Evolutionary conservation across 495 filamentous ascomycete species (phyloP).

Genomic region (Penicillium chermesinum): DNA sequence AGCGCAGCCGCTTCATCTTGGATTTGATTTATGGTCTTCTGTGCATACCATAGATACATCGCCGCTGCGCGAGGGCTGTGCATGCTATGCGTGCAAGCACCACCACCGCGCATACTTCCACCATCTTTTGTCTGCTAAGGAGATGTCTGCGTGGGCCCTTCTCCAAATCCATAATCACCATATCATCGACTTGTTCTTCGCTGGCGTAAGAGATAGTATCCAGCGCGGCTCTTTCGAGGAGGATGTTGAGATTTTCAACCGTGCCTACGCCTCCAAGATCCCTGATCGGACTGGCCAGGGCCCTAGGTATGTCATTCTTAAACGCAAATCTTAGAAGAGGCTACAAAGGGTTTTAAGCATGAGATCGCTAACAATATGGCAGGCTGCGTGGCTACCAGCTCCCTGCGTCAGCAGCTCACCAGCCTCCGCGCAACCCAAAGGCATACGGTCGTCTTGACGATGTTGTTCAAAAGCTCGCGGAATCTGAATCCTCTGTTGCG

Average conservation of each 20-base stretch:
- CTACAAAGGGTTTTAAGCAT: no score
- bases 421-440: slow-evolving; percentile 61
- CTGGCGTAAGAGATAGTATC: slow-evolving; percentile 57
- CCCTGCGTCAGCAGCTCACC: slow-evolving; percentile 58
- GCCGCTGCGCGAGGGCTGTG: slow-evolving; percentile 57
- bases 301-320: slow-evolving; percentile 61
- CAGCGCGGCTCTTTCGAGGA: slow-evolving; percentile 57
- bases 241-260: slow-evolving; percentile 51
- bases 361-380: slow-evolving; percentile 3
- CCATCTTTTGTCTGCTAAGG: slow-evolving; percentile 80
- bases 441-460: slow-evolving; percentile 57
- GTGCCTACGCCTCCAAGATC: slow-evolving; percentile 59
- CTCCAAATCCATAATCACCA: slow-evolving; percentile 87
- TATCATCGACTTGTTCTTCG: slow-evolving; percentile 68
- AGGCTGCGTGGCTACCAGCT: slow-evolving; percentile 81
- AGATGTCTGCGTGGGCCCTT: slow-evolving; percentile 95
- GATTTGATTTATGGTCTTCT: slow-evolving; percentile 66
- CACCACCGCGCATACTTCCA: slow-evolving; percentile 86
- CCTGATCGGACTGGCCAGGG: slow-evolving; percentile 71
- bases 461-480: slow-evolving; percentile 43
- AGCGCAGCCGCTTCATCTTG: slow-evolving; percentile 49
- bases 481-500: slow-evolving; percentile 45
- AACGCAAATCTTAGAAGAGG: no score
- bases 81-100: slow-evolving; percentile 76
- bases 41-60: slow-evolving; percentile 50